These are phyloP conservation scores for Penicillium sp. DNA, from an alignment of 2,329 filamentous ascomycete species.

Conservation along the genomic window DNA sequence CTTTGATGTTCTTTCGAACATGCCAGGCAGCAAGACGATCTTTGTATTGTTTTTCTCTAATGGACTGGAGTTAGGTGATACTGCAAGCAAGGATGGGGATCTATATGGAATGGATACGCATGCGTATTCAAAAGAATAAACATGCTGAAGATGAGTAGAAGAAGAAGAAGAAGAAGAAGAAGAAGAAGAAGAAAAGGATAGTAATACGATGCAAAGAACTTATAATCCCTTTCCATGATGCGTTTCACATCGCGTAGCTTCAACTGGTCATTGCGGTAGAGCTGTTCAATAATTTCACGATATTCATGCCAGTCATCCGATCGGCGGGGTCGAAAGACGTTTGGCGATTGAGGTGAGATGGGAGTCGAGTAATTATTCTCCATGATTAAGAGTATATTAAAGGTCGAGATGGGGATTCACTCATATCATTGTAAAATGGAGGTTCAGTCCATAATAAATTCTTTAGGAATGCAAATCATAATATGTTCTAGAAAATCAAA, in stretches of 20 bases:
- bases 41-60: constrained; percentile 41
- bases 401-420: neutral
- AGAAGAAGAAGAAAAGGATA: constrained; percentile 9
- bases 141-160: neutral
- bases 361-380: constrained; percentile 15
- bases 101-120: constrained; percentile 7
- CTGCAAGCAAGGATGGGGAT: neutral
- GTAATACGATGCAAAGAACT: constrained; percentile 36
- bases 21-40: constrained; percentile 38
- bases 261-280: constrained; percentile 36
- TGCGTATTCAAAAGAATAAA: neutral
- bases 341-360: constrained; percentile 11
- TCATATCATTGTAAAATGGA: constrained; percentile 1
- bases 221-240: constrained; percentile 38
- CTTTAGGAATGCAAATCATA: constrained; percentile 7
- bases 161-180: constrained; percentile 1
- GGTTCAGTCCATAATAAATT: constrained; percentile 1
- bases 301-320: constrained; percentile 39
- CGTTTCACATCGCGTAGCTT: constrained; percentile 37
- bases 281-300: constrained; percentile 34
- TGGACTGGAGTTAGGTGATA: constrained; percentile 16
- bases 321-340: constrained; percentile 34
- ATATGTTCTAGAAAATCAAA: neutral
- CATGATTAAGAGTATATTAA: constrained; percentile 8
- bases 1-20: constrained; percentile 40